Base-by-base conservation (phyloP, 202 grass and related monocot species). In the Cymbopogon flexuosus region DNA sequence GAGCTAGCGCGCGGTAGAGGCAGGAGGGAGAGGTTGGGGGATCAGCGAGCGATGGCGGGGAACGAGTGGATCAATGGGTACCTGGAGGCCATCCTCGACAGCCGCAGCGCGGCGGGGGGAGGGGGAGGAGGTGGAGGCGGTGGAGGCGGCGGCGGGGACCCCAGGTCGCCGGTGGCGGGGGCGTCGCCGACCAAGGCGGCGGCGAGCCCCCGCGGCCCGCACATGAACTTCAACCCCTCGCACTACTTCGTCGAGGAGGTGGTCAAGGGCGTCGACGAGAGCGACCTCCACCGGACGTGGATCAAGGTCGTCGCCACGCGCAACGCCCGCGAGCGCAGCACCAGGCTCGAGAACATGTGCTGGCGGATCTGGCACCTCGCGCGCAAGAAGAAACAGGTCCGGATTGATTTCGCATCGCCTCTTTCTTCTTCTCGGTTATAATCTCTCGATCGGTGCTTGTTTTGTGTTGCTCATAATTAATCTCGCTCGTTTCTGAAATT, bases 211-310 rank as follows among this genome's bases (percentile, higher is more conserved):
- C 84, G 87, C 19, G 89, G 87, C 1, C 76, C 89, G 65, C 73
- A 89, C 77, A 76, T 88, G 42, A 86, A 90, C 66, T 95, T 98
- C 84, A 98, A 88, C 70, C 92, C 92, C n/a, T 91, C 92, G 82
- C 90, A 93, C 86, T 98, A 98, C 87, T 98, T 98, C 78, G 96
- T 98, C 13, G 96, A 95, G 81, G 96, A 98, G 88, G 96, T 98
- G 22, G 96, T 98, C 52, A 95, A 84, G 18, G 92, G 96, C 74
- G 96, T 98, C 57, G 92, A 98, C 75, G 96, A 98, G 82, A 93
- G 84, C 63, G 96, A 95, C 77, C 91, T 98, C 79, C 90, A 98
- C 82, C 81, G 90, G 67, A 98, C 96, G 1, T 98, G 96, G 96
- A 92, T 98, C 81, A 98, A 95, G 88, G 96, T 98, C 63, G 96